phyloP scores from a whole-genome alignment of 1,284 basidiomycete genomes.

The Marasmius tenuissimus region DNA sequence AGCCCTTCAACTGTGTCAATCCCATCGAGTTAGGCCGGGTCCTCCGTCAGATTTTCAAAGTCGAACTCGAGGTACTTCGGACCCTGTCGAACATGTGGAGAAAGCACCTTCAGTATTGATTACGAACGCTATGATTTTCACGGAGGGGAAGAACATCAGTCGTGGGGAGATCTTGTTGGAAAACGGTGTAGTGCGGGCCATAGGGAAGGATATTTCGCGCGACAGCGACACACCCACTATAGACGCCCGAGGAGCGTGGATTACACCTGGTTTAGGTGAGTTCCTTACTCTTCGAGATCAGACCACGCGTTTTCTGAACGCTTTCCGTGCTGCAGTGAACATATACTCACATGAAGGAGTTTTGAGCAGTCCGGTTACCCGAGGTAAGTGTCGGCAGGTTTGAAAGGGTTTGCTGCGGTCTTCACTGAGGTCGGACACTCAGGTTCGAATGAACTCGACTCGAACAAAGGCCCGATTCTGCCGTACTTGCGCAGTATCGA shows the following conservation, averaged over 20 bases:
- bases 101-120: constrained; percentile 57
- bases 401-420: too few species aligned
- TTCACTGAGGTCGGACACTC: not conserved
- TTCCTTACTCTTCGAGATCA: not conserved
- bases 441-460: constrained; percentile 57
- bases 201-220: constrained; percentile 49
- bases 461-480: constrained; percentile 53
- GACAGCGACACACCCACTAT: constrained; percentile 43
- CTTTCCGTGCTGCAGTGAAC: constrained; percentile 51
- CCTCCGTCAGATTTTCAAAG: constrained; percentile 47
- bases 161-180: constrained; percentile 61
- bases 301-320: not conserved
- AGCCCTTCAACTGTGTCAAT: constrained; percentile 43
- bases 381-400: constrained; percentile 32
- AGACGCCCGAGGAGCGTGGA: constrained; percentile 63
- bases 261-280: constrained; percentile 65
- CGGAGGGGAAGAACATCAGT: constrained; percentile 66
- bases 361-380: constrained; percentile 55
- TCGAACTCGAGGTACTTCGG: constrained; percentile 54
- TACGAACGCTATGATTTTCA: constrained; percentile 80
- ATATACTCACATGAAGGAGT: constrained; percentile 82
- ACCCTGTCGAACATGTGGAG: constrained; percentile 71
- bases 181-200: constrained; percentile 54
- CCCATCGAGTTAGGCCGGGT: constrained; percentile 41
- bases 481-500: constrained; percentile 57